phyloP scores from a whole-genome alignment of 805 yeast genomes.

The Komagataella mondaviorum region DNA sequence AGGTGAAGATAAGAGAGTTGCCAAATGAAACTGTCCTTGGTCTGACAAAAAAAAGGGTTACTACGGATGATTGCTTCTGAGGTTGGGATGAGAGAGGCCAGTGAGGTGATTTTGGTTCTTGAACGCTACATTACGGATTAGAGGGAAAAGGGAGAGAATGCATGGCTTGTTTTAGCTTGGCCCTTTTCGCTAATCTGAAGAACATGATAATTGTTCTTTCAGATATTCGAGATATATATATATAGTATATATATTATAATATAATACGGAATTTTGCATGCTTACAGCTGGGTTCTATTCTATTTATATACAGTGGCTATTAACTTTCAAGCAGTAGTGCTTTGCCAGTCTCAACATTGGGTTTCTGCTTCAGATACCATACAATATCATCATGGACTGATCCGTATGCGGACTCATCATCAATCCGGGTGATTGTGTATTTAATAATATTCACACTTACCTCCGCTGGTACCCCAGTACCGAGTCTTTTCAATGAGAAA shows the following conservation, averaged over 20 bases:
- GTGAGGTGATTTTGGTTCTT: neutral
- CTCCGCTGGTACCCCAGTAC: neutral
- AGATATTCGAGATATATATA: too few species aligned
- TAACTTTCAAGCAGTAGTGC: too few species aligned
- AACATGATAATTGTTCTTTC: neutral
- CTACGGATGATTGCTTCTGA: neutral
- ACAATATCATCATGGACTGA: conserved; percentile 1
- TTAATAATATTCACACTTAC: neutral
- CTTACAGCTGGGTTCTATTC: neutral
- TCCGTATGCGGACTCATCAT: neutral
- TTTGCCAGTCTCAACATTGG: neutral
- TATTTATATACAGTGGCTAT: neutral
- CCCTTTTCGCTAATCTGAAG: neutral
- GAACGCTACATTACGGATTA: neutral
- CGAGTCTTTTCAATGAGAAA: neutral
- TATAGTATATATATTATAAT: too few species aligned
- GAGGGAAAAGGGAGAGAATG: neutral
- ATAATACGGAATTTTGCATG: too few species aligned
- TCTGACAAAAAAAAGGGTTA: too few species aligned
- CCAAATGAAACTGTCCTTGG: neutral
- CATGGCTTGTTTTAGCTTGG: neutral
- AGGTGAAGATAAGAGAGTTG: neutral
- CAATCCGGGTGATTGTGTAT: neutral
- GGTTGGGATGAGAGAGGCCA: neutral
- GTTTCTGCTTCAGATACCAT: conserved; percentile 2